Base-by-base conservation (phyloP, 768 basidiomycete genomes). In the Auriscalpium orientale region DNA sequence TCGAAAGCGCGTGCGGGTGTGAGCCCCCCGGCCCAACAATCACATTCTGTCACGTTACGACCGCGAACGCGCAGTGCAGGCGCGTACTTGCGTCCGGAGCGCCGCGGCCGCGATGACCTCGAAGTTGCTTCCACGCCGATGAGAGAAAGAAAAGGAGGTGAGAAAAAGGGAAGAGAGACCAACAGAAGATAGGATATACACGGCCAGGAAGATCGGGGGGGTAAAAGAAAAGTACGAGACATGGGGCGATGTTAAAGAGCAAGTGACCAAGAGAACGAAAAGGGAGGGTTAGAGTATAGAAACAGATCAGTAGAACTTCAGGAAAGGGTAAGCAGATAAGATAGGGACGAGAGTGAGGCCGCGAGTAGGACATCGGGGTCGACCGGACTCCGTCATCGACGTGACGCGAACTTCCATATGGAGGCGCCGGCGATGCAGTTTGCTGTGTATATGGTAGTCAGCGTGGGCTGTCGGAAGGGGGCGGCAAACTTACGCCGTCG, bases 11-110 rank as follows among this genome's bases (percentile, higher is more conserved):
- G 62, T 92, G 91, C 8, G 91, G 91, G 66, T 94, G 91, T 11
- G 76, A 70, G 53, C 86, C 88, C n/a, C 66, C 67, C 5, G 78
- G 74, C 33, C 81, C 79, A 45, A 97, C 79, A 56, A 94, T 85
- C 82, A 97, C 87, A 75, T 64, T 95, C 92, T 2, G 90, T 89
- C 57, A 95, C 85, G 61, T 95, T 95, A 95, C 83, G 55, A 95
- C 88, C n/a, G 18, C 90, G 83, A 8, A 91, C 84, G 38, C 93
- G 85, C 28, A 97, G 78, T 9, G 78, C 77, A 2, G 89, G 84
- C n/a, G 76, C 75, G 21, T 79, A 71, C 64, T 82, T 81, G 63
- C 86, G 84, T n/a, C 22, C 95, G 80, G 20, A 94, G 77, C 2
- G 84, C 83, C 0, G 90, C 87, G 1, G 93, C 92, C 2, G 89